Base-by-base conservation (phyloP, 108 stramenopile species). In the Conticribra weissflogii region DNA sequence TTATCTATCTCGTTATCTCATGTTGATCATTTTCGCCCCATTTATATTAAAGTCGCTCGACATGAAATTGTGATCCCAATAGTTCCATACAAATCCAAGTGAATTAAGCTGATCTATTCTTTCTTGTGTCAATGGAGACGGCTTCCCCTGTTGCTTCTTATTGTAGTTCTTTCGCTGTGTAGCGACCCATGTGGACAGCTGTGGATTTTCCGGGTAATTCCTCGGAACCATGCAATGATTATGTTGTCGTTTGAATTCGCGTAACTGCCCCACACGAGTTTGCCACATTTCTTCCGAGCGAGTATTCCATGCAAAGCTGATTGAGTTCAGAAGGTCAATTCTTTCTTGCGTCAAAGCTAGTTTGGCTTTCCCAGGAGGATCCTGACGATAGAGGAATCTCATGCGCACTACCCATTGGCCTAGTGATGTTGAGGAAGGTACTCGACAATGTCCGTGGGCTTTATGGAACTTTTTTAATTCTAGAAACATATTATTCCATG, bases 111-210 rank as follows among this genome's bases (percentile, higher is more conserved):
- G 46, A 27, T 15, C 49, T 16, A 34, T 41, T 18, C 61, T 63
- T 25, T 63, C 47, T 8, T 63, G 47, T 15, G 61, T 63, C 25
- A 63, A 49, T 30, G 25, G 46, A 49, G 45, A 47, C 25, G 25
- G 3, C 23, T 63, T 49, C 21, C 61, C 61, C 9, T 0, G 17
- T 17, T 28, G 25, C 16, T 63, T 63, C 1, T 44, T 52, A 32
- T 84, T 85, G 81, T 84, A 90, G 48, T 74, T 68, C 57, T 85
- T 85, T 1, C 88, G 79, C 60, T 83, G 81, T 1, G 67, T 81
- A 46, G 76, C 66, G 9, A 90, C 86, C 89, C 89, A 90, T 23
- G 72, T 66, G 24, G 63, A 71, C 17, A 92, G 64, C 45, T 80
- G 50, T 21, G 73, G 67, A 79, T 86, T 83, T 17, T 55, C 54